A percentile compares a stretch with the other conserved stretches of the same genome.
Conservation (phyloP, 106 monocot species). For the Acorus gramineus region DNA sequence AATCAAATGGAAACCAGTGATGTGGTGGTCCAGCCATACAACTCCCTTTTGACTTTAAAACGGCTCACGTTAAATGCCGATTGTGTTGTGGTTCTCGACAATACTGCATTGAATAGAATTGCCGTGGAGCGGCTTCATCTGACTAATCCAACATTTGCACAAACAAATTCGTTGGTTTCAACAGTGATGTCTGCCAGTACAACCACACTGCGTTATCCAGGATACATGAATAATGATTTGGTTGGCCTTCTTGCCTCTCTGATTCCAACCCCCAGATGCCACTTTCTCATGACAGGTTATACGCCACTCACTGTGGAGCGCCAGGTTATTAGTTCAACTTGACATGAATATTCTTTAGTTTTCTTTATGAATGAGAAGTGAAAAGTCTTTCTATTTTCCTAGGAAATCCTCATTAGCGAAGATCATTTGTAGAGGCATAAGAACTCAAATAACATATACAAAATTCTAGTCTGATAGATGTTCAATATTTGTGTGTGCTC, state of each 20-base stretch:
- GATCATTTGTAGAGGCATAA: no score
- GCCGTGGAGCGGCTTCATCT: constrained; percentile 97
- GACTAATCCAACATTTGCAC: constrained; percentile 79
- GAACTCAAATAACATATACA: no score
- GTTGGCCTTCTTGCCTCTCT: constrained; percentile 95
- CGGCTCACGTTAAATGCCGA: constrained; percentile 94
- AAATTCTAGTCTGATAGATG: no score
- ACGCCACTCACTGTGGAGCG: constrained; percentile 97
- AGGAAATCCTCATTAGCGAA: no score
- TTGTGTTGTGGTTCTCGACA: constrained; percentile 98
- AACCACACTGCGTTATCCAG: constrained; percentile 91
- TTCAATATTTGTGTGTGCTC: background rate
- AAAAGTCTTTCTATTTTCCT: no score
- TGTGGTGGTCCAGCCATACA: constrained; percentile 97
- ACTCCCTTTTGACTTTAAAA: constrained; percentile 90
- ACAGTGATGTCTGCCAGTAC: constrained; percentile 99
- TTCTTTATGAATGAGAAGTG: no score
- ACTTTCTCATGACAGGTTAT: constrained; percentile 99
- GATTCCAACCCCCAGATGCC: constrained; percentile 94
- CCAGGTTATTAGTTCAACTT: constrained; percentile 38
- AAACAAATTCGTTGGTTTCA: constrained; percentile 97
- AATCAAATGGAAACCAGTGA: constrained; percentile 98
- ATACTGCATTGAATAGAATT: constrained; percentile 95
- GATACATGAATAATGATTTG: constrained; percentile 99
- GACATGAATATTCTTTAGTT: background rate